phyloP scores from a whole-genome alignment of 148 eudicot species.

The Bassia scoparia region DNA sequence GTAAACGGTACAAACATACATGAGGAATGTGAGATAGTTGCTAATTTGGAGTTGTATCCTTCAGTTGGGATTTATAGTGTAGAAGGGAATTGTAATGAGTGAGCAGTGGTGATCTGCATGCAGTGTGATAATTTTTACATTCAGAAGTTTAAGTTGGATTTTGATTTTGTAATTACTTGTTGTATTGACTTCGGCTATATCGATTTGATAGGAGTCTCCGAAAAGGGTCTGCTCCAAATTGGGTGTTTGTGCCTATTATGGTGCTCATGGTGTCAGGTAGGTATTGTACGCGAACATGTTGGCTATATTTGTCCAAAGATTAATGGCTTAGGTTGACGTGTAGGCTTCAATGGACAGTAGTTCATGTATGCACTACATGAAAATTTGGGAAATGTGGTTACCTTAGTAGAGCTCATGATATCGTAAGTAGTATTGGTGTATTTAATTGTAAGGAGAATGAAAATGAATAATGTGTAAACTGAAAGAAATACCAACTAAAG shows the following conservation, averaged over 20 bases:
- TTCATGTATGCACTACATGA: not conserved
- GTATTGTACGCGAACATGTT: not conserved
- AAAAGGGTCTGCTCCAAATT: conserved; percentile 82
- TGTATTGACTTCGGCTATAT: conserved; percentile 6
- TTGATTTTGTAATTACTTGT: not conserved
- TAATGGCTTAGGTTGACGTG: not conserved
- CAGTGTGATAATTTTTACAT: too few species aligned
- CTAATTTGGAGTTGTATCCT: not conserved
- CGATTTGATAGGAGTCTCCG: conserved; percentile 49
- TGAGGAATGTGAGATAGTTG: not conserved
- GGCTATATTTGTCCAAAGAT: not conserved
- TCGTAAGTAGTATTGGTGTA: not conserved
- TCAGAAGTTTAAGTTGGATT: not conserved
- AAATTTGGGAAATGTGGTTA: not conserved
- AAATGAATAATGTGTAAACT: not conserved
- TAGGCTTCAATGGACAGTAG: not conserved
- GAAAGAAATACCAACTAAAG: not conserved
- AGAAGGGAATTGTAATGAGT: too few species aligned
- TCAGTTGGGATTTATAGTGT: too few species aligned
- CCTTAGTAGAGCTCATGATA: not conserved
- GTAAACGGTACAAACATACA: not conserved
- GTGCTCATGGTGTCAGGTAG: conserved; percentile 75
- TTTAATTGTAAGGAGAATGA: not conserved
- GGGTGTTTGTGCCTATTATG: conserved; percentile 79
- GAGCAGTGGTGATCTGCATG: too few species aligned